Percentiles rank a stretch among this genome's conserved stretches.
These are phyloP conservation scores for Zostera marina DNA, from an alignment of 116 monocot genomes.

Conservation along the genomic window DNA sequence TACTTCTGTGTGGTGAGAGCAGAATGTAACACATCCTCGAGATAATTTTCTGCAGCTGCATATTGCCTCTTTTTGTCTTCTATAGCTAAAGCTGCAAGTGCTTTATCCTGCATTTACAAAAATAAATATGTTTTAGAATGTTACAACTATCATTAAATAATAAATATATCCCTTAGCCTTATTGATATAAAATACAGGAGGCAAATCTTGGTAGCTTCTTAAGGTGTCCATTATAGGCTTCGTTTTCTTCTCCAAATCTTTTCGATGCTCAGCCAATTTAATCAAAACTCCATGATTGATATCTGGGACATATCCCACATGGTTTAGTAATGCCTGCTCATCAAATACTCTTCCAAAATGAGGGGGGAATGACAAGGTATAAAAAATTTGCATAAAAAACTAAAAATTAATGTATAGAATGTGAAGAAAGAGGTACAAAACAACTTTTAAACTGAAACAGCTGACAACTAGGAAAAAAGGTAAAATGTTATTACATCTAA, in stretches of 20 bases:
- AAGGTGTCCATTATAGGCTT: slow-evolving; percentile 90
- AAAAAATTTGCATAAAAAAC: background rate
- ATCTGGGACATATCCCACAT: slow-evolving; percentile 79
- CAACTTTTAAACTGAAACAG: too few relatives aligned
- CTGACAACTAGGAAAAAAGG: too few relatives aligned
- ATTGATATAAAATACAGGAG: slow-evolving; percentile 45
- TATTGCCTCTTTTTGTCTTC: slow-evolving; percentile 96
- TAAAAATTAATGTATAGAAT: too few relatives aligned
- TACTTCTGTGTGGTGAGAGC: slow-evolving; percentile 11
- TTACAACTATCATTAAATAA: background rate
- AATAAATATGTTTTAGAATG: slow-evolving; percentile 1
- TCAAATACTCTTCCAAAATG: background rate
- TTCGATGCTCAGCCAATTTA: slow-evolving; percentile 92
- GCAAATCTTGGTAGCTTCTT: slow-evolving; percentile 95
- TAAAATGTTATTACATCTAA: too few relatives aligned
- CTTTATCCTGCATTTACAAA: slow-evolving; percentile 61
- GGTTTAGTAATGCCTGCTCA: slow-evolving; percentile 51
- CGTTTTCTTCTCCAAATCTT: slow-evolving; percentile 90
- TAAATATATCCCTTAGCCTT: background rate
- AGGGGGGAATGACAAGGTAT: background rate
- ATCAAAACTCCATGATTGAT: slow-evolving; percentile 98
- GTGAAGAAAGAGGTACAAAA: too few relatives aligned
- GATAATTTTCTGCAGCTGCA: slow-evolving; percentile 84
- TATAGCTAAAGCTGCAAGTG: slow-evolving; percentile 92
- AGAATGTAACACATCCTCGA: slow-evolving; percentile 65